phyloP scores from a whole-genome alignment of 2,329 filamentous ascomycete genomes.

The Colletotrichum caudatum region DNA sequence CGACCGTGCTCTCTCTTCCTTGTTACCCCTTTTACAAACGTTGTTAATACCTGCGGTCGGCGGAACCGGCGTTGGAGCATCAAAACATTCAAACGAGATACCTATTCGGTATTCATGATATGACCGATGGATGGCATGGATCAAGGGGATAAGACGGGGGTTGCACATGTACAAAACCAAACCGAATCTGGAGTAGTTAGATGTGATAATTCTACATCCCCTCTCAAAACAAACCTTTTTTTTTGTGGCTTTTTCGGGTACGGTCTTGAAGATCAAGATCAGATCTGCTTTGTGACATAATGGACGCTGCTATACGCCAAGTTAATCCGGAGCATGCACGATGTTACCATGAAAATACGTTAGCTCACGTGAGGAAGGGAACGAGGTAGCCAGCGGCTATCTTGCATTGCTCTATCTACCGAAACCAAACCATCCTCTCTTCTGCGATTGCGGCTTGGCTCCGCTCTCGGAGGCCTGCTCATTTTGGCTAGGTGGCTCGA shows the following conservation, averaged over 20 bases:
- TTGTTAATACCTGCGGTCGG: slow-evolving; percentile 60
- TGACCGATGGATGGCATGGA: slow-evolving; percentile 57
- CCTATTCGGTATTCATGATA: slow-evolving; percentile 60
- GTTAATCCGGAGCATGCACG: neutral
- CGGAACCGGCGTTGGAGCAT: slow-evolving; percentile 65
- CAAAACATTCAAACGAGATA: slow-evolving; percentile 58
- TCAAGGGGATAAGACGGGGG: slow-evolving; percentile 54
- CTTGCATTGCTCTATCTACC: slow-evolving; percentile 56
- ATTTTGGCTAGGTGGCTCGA: slow-evolving; percentile 42
- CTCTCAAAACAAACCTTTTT: slow-evolving; percentile 57
- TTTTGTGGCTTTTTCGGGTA: neutral
- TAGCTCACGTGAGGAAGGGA: neutral
- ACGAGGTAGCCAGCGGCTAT: neutral
- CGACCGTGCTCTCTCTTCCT: slow-evolving; percentile 48
- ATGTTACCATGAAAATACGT: neutral
- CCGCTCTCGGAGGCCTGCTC: slow-evolving; percentile 44
- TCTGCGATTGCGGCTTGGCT: slow-evolving; percentile 62
- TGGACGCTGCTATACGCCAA: too few relatives aligned
- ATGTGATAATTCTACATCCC: slow-evolving; percentile 68
- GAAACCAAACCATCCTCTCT: slow-evolving; percentile 85
- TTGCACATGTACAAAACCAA: slow-evolving; percentile 59
- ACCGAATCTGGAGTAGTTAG: slow-evolving; percentile 57
- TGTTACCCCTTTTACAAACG: slow-evolving; percentile 57
- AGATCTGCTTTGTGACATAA: neutral
- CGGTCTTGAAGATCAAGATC: neutral